These are phyloP conservation scores for Calocera viscosa DNA, from an alignment of 768 basidiomycete genomes.

Conservation along the genomic window DNA sequence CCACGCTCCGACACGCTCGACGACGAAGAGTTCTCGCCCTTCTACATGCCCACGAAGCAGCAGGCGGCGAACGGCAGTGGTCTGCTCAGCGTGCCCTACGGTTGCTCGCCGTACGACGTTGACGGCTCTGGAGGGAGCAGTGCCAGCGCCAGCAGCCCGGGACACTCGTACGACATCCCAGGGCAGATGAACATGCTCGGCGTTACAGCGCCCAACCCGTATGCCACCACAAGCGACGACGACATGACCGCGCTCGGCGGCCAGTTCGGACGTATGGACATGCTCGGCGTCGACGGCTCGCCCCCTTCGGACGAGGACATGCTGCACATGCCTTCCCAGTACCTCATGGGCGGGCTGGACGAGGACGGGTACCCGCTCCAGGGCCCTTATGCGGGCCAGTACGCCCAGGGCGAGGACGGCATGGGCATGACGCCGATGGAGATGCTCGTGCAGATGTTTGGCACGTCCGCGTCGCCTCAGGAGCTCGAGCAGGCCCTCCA, in stretches of 20 bases:
- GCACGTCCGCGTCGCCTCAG: constrained; percentile 72
- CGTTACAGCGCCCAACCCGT: constrained; percentile 4
- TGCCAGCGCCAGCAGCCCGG: neutral
- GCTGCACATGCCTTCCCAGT: constrained; percentile 10
- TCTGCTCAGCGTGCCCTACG: neutral
- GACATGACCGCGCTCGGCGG: constrained; percentile 7
- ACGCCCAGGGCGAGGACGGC: constrained; percentile 13
- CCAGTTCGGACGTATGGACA: neutral
- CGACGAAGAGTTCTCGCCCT: constrained; percentile 79
- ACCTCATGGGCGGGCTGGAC: constrained; percentile 11
- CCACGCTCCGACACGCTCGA: constrained; percentile 26
- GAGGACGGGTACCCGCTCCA: constrained; percentile 13
- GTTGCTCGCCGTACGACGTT: constrained; percentile 6
- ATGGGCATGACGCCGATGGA: constrained; percentile 93
- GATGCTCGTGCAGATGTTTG: constrained; percentile 87
- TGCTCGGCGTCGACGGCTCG: constrained; percentile 12
- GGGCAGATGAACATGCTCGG: constrained; percentile 9
- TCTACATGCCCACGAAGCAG: constrained; percentile 36
- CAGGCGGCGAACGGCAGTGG: neutral
- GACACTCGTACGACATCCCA: neutral
- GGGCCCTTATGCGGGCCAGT: constrained; percentile 16
- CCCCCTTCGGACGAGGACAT: constrained; percentile 13
- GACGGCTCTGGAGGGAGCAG: neutral
- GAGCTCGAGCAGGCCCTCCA: constrained; percentile 89
- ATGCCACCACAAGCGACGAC: constrained; percentile 3